Evolutionary conservation across 176 grass and related monocot genomes (phyloP).

Genomic region (Lolium multiflorum): DNA sequence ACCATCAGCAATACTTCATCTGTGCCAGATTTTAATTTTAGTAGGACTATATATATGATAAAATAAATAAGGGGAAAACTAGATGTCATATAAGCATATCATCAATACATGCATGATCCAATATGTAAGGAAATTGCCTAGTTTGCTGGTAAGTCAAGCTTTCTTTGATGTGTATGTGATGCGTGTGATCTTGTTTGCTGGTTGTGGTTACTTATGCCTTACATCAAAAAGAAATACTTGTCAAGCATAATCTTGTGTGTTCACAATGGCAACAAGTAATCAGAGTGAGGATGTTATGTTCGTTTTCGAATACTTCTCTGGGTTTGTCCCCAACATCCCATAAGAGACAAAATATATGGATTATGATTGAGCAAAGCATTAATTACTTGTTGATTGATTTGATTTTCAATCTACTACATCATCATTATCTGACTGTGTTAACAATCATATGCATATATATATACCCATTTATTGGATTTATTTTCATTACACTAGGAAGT

Average conservation of each 20-base stretch:
- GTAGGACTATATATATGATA: not conserved
- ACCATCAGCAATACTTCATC: not conserved
- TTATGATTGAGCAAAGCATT: not conserved
- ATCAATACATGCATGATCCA: not conserved
- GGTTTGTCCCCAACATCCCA: not conserved
- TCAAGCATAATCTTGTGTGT: conserved; percentile 49
- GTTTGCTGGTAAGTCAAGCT: conserved; percentile 30
- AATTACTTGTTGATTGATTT: not conserved
- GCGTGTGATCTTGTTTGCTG: no score
- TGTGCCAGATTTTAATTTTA: not conserved
- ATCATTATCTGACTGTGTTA: not conserved
- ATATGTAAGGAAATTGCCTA: conserved; percentile 25
- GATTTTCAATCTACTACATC: not conserved
- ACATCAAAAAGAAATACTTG: not conserved
- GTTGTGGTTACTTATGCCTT: no score
- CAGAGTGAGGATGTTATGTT: conserved; percentile 12
- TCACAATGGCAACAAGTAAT: conserved; percentile 66
- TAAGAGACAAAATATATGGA: not conserved
- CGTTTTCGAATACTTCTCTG: conserved; percentile 4
- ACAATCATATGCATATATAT: no score
- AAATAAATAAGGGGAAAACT: not conserved
- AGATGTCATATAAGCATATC: conserved; percentile 8
- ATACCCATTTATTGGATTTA: not conserved
- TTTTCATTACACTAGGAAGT: not conserved
- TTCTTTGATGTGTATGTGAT: not conserved